Evolutionary conservation across 495 filamentous ascomycete species (phyloP).

Genomic region (Annulohypoxylon maeteangense): DNA sequence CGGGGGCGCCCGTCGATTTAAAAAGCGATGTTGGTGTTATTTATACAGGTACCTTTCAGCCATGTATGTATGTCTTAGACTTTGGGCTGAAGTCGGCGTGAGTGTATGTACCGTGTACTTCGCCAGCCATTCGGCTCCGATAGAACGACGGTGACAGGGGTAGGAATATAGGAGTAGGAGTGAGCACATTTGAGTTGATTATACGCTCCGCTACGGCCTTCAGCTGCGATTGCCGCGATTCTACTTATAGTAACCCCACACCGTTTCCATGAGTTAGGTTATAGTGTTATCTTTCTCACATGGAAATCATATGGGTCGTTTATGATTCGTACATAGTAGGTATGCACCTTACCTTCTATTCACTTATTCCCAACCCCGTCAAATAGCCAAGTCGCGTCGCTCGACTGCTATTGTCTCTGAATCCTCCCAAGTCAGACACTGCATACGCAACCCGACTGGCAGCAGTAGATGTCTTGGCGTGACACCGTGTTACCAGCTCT

Average conservation of each 20-base stretch:
- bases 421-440: not conserved
- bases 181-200: slow-evolving; percentile 38
- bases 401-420: not conserved
- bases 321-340: not conserved
- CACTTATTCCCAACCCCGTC: not conserved
- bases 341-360: not conserved
- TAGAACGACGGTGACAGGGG: slow-evolving; percentile 16
- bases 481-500: not conserved
- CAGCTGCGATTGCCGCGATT: slow-evolving; percentile 5
- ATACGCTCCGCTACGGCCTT: slow-evolving; percentile 9
- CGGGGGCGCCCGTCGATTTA: slow-evolving; percentile 1
- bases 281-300: not conserved
- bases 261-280: not conserved
- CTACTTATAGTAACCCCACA: not conserved
- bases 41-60: not conserved
- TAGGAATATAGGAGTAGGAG: not conserved
- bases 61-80: not conserved
- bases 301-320: not conserved
- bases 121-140: not conserved
- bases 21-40: slow-evolving; percentile 11
- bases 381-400: not conserved
- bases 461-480: not conserved
- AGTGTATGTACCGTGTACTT: not conserved
- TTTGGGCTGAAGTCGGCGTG: not conserved
- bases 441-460: not conserved